Percentiles rank a stretch among this genome's conserved stretches.
Evolutionary conservation across 129 eudicot genomes (phyloP).

Genomic region (Chrysanthemum seticuspe): DNA sequence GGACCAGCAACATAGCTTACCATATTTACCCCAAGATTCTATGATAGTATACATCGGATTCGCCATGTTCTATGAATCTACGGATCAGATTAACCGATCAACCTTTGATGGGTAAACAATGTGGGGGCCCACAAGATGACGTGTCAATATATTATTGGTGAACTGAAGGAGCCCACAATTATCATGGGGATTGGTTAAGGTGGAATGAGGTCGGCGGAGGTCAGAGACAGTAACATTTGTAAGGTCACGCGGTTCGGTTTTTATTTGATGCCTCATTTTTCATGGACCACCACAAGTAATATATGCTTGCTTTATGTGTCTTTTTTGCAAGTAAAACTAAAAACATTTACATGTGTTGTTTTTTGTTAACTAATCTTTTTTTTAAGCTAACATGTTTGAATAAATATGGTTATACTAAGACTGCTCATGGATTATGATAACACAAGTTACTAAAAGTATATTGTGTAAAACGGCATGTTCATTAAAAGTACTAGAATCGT

Average conservation of each 20-base stretch:
- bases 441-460: too few relatives aligned
- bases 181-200: conserved; percentile 9
- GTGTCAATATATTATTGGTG: conserved; percentile 24
- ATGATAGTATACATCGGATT: conserved; percentile 13
- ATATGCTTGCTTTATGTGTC: conserved; percentile 6
- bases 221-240: conserved; percentile 35
- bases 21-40: conserved; percentile 22
- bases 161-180: conserved; percentile 1
- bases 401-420: too few relatives aligned
- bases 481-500: too few relatives aligned
- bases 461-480: too few relatives aligned
- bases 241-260: conserved; percentile 31
- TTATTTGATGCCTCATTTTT: conserved; percentile 24
- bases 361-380: neutral
- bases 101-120: conserved; percentile 12
- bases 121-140: conserved; percentile 23
- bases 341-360: neutral
- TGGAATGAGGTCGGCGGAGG: conserved; percentile 42
- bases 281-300: conserved; percentile 26
- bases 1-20: conserved; percentile 30
- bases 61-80: conserved; percentile 21
- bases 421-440: too few relatives aligned
- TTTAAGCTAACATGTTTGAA: too few relatives aligned
- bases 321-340: neutral
- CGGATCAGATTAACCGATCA: conserved; percentile 29